Conservation (phyloP, 225 moss, liverwort and hornwort genomes). For the Physcomitrium patens region DNA sequence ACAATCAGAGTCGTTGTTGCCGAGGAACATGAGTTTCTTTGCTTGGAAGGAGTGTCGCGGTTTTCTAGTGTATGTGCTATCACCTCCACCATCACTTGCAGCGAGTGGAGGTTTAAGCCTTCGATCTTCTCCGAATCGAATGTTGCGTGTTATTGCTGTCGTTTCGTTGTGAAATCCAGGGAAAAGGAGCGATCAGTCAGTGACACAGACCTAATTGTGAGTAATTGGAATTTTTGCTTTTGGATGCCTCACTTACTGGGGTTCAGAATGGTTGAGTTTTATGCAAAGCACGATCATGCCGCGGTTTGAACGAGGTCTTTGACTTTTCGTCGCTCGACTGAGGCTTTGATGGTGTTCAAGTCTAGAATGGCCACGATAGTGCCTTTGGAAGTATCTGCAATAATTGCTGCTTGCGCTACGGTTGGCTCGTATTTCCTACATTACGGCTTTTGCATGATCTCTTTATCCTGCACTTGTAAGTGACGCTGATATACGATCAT, state of each 20-base stretch:
- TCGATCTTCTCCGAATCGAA: slow-evolving; percentile 68
- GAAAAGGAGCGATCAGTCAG: background rate
- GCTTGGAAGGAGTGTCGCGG: slow-evolving; percentile 39
- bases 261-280: background rate
- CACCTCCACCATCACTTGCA: slow-evolving; percentile 66
- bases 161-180: slow-evolving; percentile 50
- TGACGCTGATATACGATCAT: slow-evolving; percentile 59
- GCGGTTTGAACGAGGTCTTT: background rate
- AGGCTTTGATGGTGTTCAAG: slow-evolving; percentile 73
- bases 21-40: background rate
- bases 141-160: slow-evolving; percentile 64
- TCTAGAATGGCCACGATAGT: slow-evolving; percentile 74
- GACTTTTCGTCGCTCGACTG: slow-evolving; percentile 61
- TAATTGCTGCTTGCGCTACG: slow-evolving; percentile 38
- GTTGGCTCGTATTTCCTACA: slow-evolving; percentile 72
- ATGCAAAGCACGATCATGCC: background rate
- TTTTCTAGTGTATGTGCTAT: slow-evolving; percentile 56
- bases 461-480: slow-evolving; percentile 60
- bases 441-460: slow-evolving; percentile 61
- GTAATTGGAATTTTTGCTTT: too few relatives aligned
- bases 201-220: too few relatives aligned
- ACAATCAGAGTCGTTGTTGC: background rate
- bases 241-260: background rate
- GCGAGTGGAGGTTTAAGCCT: slow-evolving; percentile 59
- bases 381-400: slow-evolving; percentile 52